These are phyloP conservation scores for Massariosphaeria phaeospora DNA, from an alignment of 495 filamentous ascomycete genomes.

Conservation along the genomic window DNA sequence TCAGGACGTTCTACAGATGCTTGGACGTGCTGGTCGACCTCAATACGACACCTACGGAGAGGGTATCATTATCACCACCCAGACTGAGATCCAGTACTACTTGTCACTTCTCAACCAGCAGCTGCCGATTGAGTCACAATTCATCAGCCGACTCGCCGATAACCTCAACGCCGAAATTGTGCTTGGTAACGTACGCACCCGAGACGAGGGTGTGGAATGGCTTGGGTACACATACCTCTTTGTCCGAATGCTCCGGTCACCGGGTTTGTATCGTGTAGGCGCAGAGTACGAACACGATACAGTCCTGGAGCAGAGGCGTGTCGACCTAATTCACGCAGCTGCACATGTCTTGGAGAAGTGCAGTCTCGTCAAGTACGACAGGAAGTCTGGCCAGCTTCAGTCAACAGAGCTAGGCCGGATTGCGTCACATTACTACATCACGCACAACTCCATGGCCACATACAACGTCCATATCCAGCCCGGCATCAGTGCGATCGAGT, in stretches of 20 bases:
- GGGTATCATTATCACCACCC: constrained; percentile 96
- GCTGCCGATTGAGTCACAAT: constrained; percentile 93
- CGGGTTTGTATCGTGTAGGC: constrained; percentile 92
- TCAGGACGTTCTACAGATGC: constrained; percentile 97
- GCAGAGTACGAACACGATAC: constrained; percentile 91
- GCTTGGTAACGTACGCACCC: constrained; percentile 84
- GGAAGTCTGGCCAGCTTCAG: constrained; percentile 82
- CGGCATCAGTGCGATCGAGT: constrained; percentile 80
- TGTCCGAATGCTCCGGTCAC: constrained; percentile 94
- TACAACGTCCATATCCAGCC: constrained; percentile 96
- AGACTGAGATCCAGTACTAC: constrained; percentile 93
- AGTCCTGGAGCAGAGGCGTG: constrained; percentile 88
- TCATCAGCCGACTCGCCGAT: constrained; percentile 88
- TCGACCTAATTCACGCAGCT: constrained; percentile 93
- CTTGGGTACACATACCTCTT: constrained; percentile 98
- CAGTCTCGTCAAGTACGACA: constrained; percentile 89
- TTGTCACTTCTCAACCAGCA: constrained; percentile 95
- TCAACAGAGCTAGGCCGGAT: constrained; percentile 92
- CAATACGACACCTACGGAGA: constrained; percentile 98
- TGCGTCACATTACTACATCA: constrained; percentile 97
- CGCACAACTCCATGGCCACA: constrained; percentile 88
- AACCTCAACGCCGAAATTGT: constrained; percentile 98
- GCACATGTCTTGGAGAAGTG: constrained; percentile 82
- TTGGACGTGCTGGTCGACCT: constrained; percentile 91
- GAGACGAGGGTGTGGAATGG: constrained; percentile 97